Base-by-base conservation (phyloP, 75 land plant species). In the Sequoiadendron giganteum region DNA sequence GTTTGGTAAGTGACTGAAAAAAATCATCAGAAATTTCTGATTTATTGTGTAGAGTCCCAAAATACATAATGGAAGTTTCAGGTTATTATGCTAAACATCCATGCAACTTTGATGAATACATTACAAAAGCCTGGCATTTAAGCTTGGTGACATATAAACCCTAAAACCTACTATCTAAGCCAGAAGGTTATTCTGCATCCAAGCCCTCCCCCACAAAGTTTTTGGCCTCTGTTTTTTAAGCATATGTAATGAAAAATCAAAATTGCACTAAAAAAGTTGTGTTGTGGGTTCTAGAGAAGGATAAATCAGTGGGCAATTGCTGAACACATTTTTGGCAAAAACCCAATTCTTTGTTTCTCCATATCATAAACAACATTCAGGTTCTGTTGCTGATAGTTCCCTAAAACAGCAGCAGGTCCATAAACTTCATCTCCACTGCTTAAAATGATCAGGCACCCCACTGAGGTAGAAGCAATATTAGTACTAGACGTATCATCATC, bases 341-440 rank as follows among this genome's bases (percentile, higher is more conserved):
- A 82, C 49, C 84, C 84, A 25, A 82, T 16, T 43, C 84, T 75
- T 25, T 82, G 47, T 11, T 45, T 82, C n/a, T 82, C 84, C 48
- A 43, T 21, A 10, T 82, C 84, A 82, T 82, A 82, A 25, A 82
- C 28, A 43, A 82, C 48, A 45, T 43, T 28, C 34, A 82, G 28
- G n/a, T 82, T 82, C 49, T 82, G 84, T 42, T 82, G 84, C 28
- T 82, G 84, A 45, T 82, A 82, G 84, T 82, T 82, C 13, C 84
- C 84, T 13, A 85, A 34, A 16, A 85, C 56, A 36, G 68, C 86
- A 85, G 68, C 68, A 34, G 56, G 56, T 56, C 86, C 86, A 56
- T 36, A 85, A 0, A 85, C 39, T 36, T 85, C 86, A 30, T 56
- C 65, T 30, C 56, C 86, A 85, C 55, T 49, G 56, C 65, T 85